These are phyloP conservation scores for Colletotrichum filicis DNA, from an alignment of 2,329 filamentous ascomycete genomes.

Conservation along the genomic window DNA sequence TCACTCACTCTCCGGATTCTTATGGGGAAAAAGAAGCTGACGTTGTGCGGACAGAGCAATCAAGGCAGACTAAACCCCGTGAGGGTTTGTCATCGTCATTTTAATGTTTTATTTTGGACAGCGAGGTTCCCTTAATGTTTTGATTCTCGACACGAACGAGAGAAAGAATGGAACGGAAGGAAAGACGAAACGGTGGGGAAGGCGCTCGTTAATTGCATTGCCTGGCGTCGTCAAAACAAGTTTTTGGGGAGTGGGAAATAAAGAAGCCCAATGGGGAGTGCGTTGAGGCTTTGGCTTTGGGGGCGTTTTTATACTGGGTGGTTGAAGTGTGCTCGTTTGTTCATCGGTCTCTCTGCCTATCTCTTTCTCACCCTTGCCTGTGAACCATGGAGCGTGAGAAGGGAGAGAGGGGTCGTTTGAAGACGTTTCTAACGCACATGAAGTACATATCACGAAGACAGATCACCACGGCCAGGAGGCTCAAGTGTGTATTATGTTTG, in stretches of 20 bases:
- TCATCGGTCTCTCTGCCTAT: neutral
- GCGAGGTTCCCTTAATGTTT: neutral
- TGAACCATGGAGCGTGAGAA: neutral
- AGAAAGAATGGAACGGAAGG: neutral
- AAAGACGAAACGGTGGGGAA: neutral
- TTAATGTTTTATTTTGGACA: neutral
- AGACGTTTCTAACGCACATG: neutral
- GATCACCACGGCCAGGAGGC: neutral
- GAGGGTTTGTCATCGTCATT: neutral
- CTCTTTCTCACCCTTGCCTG: neutral
- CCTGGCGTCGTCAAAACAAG: constrained; percentile 4
- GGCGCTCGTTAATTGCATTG: constrained; percentile 29
- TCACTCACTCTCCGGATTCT: neutral
- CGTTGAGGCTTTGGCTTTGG: constrained; percentile 4
- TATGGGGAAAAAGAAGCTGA: constrained; percentile 15
- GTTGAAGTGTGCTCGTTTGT: neutral
- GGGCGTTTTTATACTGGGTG: constrained; percentile 15
- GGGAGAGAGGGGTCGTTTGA: neutral
- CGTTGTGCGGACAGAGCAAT: constrained; percentile 53
- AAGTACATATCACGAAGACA: constrained; percentile 29
- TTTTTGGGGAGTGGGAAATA: neutral
- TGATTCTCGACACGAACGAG: neutral
- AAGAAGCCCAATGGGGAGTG: constrained; percentile 4
- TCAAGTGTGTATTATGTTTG: neutral
- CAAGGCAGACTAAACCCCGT: constrained; percentile 56